Percentiles rank a stretch among this genome's conserved stretches.
These are phyloP conservation scores for Fusarium tuaranense DNA, from an alignment of 2,329 filamentous ascomycete species.

Conservation along the genomic window DNA sequence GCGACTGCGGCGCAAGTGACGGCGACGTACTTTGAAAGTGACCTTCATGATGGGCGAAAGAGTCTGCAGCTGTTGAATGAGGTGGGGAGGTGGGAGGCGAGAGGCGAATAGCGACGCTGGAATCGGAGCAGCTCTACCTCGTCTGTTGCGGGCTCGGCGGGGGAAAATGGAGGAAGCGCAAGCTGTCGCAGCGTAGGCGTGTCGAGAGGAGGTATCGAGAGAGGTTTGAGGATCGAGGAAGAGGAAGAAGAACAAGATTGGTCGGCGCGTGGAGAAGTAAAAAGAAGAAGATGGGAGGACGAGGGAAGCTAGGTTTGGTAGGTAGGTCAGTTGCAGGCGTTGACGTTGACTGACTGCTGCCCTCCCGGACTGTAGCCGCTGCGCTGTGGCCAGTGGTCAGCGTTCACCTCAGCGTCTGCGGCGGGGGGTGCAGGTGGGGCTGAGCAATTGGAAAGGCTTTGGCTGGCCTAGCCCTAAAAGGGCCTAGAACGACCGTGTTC, in stretches of 20 bases:
- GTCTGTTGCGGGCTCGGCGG: slow-evolving; percentile 18
- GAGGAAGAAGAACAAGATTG: slow-evolving; percentile 9
- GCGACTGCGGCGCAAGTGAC: slow-evolving; percentile 3
- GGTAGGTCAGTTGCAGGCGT: slow-evolving; percentile 12
- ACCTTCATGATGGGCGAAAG: slow-evolving; percentile 72
- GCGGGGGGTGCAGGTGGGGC: slow-evolving; percentile 17
- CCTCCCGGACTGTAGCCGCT: no score
- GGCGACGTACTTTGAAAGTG: slow-evolving; percentile 69
- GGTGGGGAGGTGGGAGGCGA: slow-evolving; percentile 40
- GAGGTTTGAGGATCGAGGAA: slow-evolving; percentile 12
- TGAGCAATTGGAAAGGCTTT: slow-evolving; percentile 21
- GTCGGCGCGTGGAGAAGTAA: slow-evolving; percentile 19
- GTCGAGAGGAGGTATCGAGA: neutral
- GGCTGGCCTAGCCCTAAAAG: slow-evolving; percentile 9
- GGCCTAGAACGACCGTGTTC: slow-evolving; percentile 22
- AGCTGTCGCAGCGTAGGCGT: neutral
- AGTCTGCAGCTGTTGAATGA: slow-evolving; percentile 47
- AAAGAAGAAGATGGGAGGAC: slow-evolving; percentile 3
- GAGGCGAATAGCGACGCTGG: slow-evolving; percentile 34
- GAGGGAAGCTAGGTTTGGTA: slow-evolving; percentile 29
- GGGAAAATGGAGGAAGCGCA: neutral
- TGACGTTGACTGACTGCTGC: slow-evolving; percentile 33
- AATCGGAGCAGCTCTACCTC: slow-evolving; percentile 23
- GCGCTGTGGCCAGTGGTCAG: slow-evolving; percentile 9
- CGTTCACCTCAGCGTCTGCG: slow-evolving; percentile 1